Evolutionary conservation across 305 asterid species (phyloP).

Genomic region (Fraxinus ornus): DNA sequence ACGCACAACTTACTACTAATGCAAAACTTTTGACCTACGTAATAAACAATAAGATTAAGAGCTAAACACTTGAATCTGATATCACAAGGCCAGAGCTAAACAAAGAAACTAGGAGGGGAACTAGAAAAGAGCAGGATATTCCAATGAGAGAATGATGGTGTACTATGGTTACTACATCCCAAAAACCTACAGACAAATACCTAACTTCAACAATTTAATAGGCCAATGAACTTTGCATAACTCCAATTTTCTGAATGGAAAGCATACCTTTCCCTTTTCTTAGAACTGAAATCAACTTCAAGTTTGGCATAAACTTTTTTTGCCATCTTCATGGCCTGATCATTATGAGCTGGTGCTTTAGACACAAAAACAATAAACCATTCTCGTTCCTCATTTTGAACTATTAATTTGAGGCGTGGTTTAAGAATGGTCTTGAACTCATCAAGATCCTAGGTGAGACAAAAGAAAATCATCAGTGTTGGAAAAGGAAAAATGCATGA

Average conservation of each 20-base stretch:
- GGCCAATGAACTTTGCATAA: conserved; percentile 10
- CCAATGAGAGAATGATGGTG: not conserved
- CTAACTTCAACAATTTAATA: conserved; percentile 10
- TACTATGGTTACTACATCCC: conserved; percentile 3
- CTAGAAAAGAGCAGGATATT: not conserved
- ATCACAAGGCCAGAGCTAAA: not conserved
- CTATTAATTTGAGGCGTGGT: conserved; percentile 94
- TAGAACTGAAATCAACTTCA: conserved; percentile 96
- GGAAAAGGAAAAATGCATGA: conserved; percentile 8
- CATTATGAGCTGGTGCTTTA: conserved; percentile 90
- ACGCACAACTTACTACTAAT: not conserved
- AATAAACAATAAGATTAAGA: conserved; percentile 10
- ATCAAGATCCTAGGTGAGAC: conserved; percentile 77
- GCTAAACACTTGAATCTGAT: not conserved
- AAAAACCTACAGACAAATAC: conserved; percentile 7
- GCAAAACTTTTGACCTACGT: conserved; percentile 16
- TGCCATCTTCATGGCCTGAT: conserved; percentile 97
- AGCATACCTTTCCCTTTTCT: conserved; percentile 92
- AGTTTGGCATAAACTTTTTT: conserved; percentile 88
- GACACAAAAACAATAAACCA: conserved; percentile 96
- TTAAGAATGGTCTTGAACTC: conserved; percentile 95
- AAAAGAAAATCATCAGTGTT: conserved; percentile 12
- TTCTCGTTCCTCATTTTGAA: conserved; percentile 97
- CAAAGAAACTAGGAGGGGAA: not conserved
- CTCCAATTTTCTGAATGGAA: conserved; percentile 14